These are phyloP conservation scores for Dalechampia spathulata DNA, from an alignment of 441 rosid species.

Conservation along the genomic window DNA sequence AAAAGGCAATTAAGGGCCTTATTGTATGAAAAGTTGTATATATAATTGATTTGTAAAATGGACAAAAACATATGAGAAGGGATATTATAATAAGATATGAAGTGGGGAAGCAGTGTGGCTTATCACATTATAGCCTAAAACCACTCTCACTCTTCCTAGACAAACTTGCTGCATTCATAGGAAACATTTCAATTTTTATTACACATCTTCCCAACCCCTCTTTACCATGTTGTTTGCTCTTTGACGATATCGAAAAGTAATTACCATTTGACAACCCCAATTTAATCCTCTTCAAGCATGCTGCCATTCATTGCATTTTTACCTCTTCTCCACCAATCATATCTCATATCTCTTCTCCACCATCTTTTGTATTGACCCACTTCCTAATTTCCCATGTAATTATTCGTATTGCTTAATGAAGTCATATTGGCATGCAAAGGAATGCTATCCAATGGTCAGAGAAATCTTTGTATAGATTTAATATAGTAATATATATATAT, in stretches of 20 bases:
- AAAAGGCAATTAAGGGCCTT: too few relatives aligned
- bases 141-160: constrained; percentile 43
- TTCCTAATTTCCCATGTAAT: constrained; percentile 6
- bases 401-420: neutral
- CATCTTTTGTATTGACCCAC: constrained; percentile 17
- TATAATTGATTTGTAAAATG: too few relatives aligned
- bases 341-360: neutral
- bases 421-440: neutral
- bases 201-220: constrained; percentile 7
- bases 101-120: constrained; percentile 40
- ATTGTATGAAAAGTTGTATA: too few relatives aligned
- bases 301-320: neutral
- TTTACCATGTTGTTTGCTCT: too few relatives aligned
- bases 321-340: constrained; percentile 22
- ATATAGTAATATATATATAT: too few relatives aligned
- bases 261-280: too few relatives aligned
- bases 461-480: too few relatives aligned
- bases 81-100: constrained; percentile 40
- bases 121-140: constrained; percentile 43
- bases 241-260: too few relatives aligned
- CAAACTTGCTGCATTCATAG: constrained; percentile 54
- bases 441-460: too few relatives aligned
- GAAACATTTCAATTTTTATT: constrained; percentile 49
- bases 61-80: too few relatives aligned
- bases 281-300: constrained; percentile 6